These are phyloP conservation scores for Chaetomium olivaceum DNA, from an alignment of 2,329 filamentous ascomycete genomes.

Conservation along the genomic window DNA sequence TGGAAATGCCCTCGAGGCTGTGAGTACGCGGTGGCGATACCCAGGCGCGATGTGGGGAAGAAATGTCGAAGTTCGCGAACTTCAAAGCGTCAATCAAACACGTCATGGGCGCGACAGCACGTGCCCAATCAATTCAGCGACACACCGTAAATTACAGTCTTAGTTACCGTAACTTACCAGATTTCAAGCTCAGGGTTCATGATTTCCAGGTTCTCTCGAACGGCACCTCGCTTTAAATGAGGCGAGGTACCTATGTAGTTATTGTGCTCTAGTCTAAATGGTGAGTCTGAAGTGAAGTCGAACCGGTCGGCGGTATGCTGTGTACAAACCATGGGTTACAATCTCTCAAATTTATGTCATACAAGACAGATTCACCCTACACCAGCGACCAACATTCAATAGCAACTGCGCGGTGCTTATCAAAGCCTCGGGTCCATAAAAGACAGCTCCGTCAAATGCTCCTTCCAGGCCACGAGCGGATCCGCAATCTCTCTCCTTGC, in stretches of 20 bases:
- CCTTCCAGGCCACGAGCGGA: constrained; percentile 25
- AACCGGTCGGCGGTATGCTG: too few species aligned
- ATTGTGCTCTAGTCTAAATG: background rate
- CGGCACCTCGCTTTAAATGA: background rate
- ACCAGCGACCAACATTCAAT: background rate
- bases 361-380: background rate
- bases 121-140: constrained; percentile 7
- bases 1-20: background rate
- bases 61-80: background rate
- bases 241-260: background rate
- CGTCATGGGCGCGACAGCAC: constrained; percentile 27
- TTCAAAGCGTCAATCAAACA: constrained; percentile 11
- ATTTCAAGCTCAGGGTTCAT: background rate
- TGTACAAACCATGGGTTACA: background rate
- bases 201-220: background rate
- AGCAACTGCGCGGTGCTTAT: background rate
- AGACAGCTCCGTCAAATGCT: constrained; percentile 28
- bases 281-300: background rate
- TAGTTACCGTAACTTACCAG: background rate
- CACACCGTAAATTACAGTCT: background rate
- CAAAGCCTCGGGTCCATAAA: constrained; percentile 24
- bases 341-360: background rate
- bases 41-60: constrained; percentile 1
- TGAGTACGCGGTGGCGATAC: background rate
- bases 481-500: constrained; percentile 10